Base-by-base conservation (phyloP, 1,284 basidiomycete species). In the Puccinia hordei region DNA sequence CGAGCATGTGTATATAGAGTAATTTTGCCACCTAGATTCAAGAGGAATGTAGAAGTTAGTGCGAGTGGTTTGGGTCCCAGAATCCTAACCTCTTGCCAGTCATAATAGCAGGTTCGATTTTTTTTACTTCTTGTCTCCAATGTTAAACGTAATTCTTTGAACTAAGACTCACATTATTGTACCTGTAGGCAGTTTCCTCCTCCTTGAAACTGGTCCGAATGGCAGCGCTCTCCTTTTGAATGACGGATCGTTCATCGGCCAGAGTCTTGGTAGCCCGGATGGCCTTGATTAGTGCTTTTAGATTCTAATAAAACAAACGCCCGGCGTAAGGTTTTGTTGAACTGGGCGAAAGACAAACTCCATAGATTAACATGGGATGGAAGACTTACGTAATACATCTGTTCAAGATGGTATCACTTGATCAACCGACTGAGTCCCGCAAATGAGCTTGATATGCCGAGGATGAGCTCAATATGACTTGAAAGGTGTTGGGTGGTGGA, bases 1-100 rank as follows among this genome's bases (percentile, higher is more conserved):
- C 97, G 33, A 99, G 92, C 97, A 99, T 99, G 87, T 99, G 95
- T 86, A 99, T 99, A 88, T 99, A 99, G 82, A 99, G 91, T 30
- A 99, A 90, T 86, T 99, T 99, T 81, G 96, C 95, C 85, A 99
- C 92, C 87, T 97, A 98, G 89, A 98, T 94, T 86, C 38, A 98
- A 93, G 80, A 95, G 91, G 19, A 22, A 24, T 55, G 24, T 9
- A 9, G 2, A 33, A 9, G 68, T 51, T 22, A 53, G 33, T 33
- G 27, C 22, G 19, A 24, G 4, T n/a, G 22, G 38, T 66, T 66
- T n/a, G 46, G 35, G 24, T 66, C 63, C 35, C 38, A 82, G 93
- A 89, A 87, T 92, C 93, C 55, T 93, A 92, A 87, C 96, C 94
- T 44, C 73, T 41, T 49, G 12, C 5, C 30, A 9, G 35, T 24